Percentiles rank a stretch among this genome's conserved stretches.
Evolutionary conservation across 148 eudicot genomes (phyloP).

Genomic region (Cornus controversa): DNA sequence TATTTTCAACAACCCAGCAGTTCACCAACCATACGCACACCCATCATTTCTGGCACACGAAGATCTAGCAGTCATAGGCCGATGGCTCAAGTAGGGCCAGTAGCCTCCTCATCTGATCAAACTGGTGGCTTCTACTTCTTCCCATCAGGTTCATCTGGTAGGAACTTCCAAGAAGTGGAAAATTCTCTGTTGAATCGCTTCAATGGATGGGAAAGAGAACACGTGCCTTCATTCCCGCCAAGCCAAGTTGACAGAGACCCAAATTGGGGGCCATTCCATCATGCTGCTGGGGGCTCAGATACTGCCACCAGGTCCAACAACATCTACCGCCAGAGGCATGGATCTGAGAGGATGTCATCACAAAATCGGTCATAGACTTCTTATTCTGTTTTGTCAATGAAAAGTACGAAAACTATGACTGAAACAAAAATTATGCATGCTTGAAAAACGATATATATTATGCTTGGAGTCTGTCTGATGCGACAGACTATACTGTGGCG

Average conservation of each 20-base stretch:
- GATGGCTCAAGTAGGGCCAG: slow-evolving; percentile 40
- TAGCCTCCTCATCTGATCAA: slow-evolving; percentile 65
- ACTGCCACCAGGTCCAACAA: slow-evolving; percentile 24
- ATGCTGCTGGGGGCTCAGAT: slow-evolving; percentile 33
- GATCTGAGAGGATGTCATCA: slow-evolving; percentile 63
- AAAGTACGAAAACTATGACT: slow-evolving; percentile 28
- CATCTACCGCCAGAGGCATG: slow-evolving; percentile 62
- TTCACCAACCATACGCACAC: slow-evolving; percentile 48
- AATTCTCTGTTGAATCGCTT: slow-evolving; percentile 36
- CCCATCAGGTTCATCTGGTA: slow-evolving; percentile 56
- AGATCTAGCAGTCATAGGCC: slow-evolving; percentile 60
- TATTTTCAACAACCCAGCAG: slow-evolving; percentile 71
- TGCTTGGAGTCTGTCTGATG: slow-evolving; percentile 26
- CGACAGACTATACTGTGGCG: slow-evolving; percentile 32
- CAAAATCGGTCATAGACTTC: slow-evolving; percentile 58
- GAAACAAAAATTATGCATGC: slow-evolving; percentile 32
- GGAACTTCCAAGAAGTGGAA: slow-evolving; percentile 56
- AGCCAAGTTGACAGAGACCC: slow-evolving; percentile 58
- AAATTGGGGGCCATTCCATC: slow-evolving; percentile 60
- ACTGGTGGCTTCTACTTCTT: slow-evolving; percentile 55
- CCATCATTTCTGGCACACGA: slow-evolving; percentile 41
- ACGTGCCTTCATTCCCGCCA: slow-evolving; percentile 36
- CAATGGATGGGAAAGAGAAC: slow-evolving; percentile 67
- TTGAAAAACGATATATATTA: slow-evolving; percentile 34
- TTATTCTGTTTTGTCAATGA: slow-evolving; percentile 22